Evolutionary conservation across 257 asterid genomes (phyloP).

Genomic region (Petunia axillaris): DNA sequence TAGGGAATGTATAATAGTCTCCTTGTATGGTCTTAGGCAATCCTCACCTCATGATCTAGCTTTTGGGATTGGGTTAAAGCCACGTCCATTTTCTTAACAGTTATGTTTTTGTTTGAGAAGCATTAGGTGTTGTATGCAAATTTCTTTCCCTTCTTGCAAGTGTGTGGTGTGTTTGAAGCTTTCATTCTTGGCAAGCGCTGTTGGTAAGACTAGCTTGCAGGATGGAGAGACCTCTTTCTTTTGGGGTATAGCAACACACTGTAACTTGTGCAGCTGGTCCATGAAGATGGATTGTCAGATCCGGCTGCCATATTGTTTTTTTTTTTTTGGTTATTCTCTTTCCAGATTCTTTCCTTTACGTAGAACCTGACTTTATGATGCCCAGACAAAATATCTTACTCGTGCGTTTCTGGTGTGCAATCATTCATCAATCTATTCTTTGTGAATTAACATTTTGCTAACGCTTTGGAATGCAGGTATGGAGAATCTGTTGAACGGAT

Average conservation of each 20-base stretch:
- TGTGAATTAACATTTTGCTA: neutral
- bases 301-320: neutral
- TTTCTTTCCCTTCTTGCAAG: neutral
- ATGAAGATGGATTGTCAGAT: neutral
- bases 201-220: neutral
- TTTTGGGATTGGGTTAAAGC: too few species aligned
- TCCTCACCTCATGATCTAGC: too few species aligned
- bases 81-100: too few species aligned
- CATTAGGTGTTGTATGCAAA: neutral
- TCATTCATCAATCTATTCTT: neutral
- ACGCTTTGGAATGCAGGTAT: slow-evolving; percentile 50
- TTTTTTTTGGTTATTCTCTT: slow-evolving; percentile 6
- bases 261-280: neutral
- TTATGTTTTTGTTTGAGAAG: slow-evolving; percentile 10
- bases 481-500: slow-evolving; percentile 70
- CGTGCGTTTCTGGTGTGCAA: neutral
- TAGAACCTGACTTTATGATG: neutral
- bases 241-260: neutral
- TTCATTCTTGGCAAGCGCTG: slow-evolving; percentile 1
- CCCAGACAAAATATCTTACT: neutral
- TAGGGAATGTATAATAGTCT: too few species aligned
- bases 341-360: neutral
- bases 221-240: neutral
- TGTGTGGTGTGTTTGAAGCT: neutral
- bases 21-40: too few species aligned